These are phyloP conservation scores for Dendryphion nanum DNA, from an alignment of 2,329 filamentous ascomycete species.

Conservation along the genomic window DNA sequence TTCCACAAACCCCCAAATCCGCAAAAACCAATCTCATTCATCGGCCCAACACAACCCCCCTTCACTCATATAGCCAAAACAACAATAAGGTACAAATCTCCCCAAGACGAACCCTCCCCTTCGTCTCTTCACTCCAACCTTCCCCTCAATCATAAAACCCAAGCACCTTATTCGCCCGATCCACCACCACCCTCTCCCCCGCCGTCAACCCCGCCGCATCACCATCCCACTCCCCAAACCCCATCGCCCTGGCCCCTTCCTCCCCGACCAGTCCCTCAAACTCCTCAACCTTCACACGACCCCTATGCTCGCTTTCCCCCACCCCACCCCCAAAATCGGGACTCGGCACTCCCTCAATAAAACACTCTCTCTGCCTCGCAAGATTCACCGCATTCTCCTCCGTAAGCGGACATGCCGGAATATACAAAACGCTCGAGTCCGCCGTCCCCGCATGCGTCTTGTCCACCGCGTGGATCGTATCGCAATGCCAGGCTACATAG, in stretches of 20 bases:
- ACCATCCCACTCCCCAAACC: slow-evolving; percentile 52
- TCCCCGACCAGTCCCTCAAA: slow-evolving; percentile 40
- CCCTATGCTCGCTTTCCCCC: slow-evolving; percentile 58
- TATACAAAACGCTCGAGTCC: slow-evolving; percentile 86
- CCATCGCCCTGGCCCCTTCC: slow-evolving; percentile 57
- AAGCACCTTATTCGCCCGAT: slow-evolving; percentile 54
- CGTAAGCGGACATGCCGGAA: slow-evolving; percentile 81
- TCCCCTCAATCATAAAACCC: slow-evolving; percentile 46
- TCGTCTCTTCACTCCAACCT: too few species aligned
- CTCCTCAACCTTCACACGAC: slow-evolving; percentile 40
- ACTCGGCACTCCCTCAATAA: slow-evolving; percentile 57
- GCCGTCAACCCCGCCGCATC: slow-evolving; percentile 46
- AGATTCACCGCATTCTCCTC: slow-evolving; percentile 71
- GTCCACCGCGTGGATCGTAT: slow-evolving; percentile 81
- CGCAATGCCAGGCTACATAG: slow-evolving; percentile 78
- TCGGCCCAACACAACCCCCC: too few species aligned
- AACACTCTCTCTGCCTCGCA: slow-evolving; percentile 67
- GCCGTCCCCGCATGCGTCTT: slow-evolving; percentile 66
- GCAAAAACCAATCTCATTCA: too few species aligned
- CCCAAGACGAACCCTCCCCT: too few species aligned
- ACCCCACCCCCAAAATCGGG: slow-evolving; percentile 58
- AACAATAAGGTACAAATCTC: too few species aligned
- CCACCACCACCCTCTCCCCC: slow-evolving; percentile 53
- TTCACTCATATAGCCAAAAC: too few species aligned
- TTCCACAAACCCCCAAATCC: too few species aligned